phyloP scores from a whole-genome alignment of 306 rosid species.

The Cercis canadensis region DNA sequence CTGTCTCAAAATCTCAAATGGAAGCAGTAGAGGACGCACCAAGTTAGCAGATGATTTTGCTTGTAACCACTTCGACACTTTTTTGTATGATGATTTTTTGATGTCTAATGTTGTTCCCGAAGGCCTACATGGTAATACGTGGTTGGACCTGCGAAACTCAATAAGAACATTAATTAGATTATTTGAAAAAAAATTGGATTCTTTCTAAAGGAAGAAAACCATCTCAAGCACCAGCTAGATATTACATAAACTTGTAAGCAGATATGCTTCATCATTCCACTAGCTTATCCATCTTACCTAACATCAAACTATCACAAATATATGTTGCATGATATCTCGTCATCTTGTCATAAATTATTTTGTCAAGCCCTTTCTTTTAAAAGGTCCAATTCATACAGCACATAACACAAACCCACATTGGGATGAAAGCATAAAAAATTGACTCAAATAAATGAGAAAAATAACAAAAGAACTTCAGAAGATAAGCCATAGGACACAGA shows the following conservation, averaged over 20 bases:
- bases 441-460: background rate
- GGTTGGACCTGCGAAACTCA: constrained; percentile 72
- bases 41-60: constrained; percentile 76
- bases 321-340: too few species aligned
- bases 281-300: background rate
- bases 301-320: background rate
- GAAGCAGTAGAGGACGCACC: constrained; percentile 55
- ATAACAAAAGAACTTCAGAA: background rate
- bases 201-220: too few species aligned
- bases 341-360: background rate
- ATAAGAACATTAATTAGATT: constrained; percentile 30
- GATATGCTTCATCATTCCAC: background rate
- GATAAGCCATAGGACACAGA: background rate
- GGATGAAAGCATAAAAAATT: too few species aligned
- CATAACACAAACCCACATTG: too few species aligned
- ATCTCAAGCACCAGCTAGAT: background rate
- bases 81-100: constrained; percentile 91
- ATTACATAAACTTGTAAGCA: background rate
- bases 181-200: background rate
- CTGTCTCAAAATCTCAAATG: constrained; percentile 2
- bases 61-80: constrained; percentile 90
- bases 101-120: constrained; percentile 83
- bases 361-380: background rate
- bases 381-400: background rate
- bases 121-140: constrained; percentile 86